Evolutionary conservation across 352 stramenopile species (phyloP).

Genomic region (Peronospora farinosa): DNA sequence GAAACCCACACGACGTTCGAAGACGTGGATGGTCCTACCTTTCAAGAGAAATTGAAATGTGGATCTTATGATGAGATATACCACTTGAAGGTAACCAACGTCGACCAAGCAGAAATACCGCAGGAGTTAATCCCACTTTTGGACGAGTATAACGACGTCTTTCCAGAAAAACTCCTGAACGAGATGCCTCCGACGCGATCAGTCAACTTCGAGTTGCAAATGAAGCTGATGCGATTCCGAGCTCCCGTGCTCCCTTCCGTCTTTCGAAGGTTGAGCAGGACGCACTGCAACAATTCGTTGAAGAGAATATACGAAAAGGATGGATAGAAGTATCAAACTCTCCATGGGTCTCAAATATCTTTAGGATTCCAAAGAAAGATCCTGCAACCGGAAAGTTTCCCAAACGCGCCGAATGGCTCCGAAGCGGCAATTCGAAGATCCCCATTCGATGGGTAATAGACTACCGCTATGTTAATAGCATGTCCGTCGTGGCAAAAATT

Average conservation of each 20-base stretch:
- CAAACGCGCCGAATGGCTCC: slow-evolving; percentile 12
- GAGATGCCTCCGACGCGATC: slow-evolving; percentile 6
- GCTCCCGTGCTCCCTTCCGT: slow-evolving; percentile 10
- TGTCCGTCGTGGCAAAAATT: slow-evolving; percentile 14
- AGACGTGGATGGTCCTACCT: slow-evolving; percentile 7
- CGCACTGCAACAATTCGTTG: slow-evolving; percentile 9
- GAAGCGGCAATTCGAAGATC: slow-evolving; percentile 7
- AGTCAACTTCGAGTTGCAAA: slow-evolving; percentile 20
- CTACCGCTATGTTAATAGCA: slow-evolving; percentile 12
- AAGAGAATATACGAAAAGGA: slow-evolving; percentile 14
- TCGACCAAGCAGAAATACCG: not conserved
- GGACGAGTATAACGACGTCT: slow-evolving; percentile 8
- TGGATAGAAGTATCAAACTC: slow-evolving; percentile 26
- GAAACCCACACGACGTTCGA: not conserved
- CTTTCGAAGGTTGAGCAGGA: slow-evolving; percentile 6
- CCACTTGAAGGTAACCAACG: slow-evolving; percentile 8
- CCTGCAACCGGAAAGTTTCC: slow-evolving; percentile 6
- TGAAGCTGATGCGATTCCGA: slow-evolving; percentile 17
- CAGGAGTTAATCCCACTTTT: slow-evolving; percentile 1
- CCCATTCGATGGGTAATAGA: slow-evolving; percentile 19
- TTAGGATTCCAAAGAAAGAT: slow-evolving; percentile 23
- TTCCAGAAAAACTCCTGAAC: slow-evolving; percentile 13
- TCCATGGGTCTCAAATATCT: slow-evolving; percentile 24
- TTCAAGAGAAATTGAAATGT: slow-evolving; percentile 1
- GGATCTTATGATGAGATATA: slow-evolving; percentile 8